These are phyloP conservation scores for Monosporozyma unispora DNA, from an alignment of 805 yeast species.

Conservation along the genomic window DNA sequence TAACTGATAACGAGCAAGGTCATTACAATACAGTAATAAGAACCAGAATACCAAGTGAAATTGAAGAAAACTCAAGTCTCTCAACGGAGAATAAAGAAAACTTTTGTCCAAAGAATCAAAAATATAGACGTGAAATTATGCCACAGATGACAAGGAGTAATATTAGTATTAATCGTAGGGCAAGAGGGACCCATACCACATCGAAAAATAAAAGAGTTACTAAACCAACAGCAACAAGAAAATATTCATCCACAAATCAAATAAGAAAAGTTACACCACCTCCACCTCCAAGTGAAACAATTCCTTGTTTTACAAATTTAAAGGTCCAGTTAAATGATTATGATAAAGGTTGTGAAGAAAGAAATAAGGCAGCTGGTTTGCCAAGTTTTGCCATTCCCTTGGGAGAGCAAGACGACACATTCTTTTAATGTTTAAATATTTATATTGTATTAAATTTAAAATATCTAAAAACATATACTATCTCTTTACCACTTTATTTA, in stretches of 20 bases:
- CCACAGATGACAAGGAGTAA: no score
- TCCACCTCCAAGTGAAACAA: background rate
- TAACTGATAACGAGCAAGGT: background rate
- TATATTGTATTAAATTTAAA: no score
- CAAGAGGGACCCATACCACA: no score
- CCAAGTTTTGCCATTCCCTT: background rate
- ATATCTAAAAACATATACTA: no score
- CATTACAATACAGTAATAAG: background rate
- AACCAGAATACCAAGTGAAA: background rate
- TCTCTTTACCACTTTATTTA: background rate
- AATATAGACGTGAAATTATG: no score
- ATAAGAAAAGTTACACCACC: background rate
- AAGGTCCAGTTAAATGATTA: background rate
- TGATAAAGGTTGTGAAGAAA: background rate
- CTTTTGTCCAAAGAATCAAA: no score
- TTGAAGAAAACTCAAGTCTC: no score
- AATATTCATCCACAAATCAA: background rate
- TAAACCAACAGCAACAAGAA: background rate
- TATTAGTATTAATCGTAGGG: no score
- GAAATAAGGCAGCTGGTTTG: background rate
- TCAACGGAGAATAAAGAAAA: no score
- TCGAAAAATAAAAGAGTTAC: background rate
- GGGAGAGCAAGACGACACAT: background rate
- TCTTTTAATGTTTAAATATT: background rate
- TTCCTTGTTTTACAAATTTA: background rate